phyloP scores from a whole-genome alignment of 805 yeast species.

The Lipomyces yamadae region DNA sequence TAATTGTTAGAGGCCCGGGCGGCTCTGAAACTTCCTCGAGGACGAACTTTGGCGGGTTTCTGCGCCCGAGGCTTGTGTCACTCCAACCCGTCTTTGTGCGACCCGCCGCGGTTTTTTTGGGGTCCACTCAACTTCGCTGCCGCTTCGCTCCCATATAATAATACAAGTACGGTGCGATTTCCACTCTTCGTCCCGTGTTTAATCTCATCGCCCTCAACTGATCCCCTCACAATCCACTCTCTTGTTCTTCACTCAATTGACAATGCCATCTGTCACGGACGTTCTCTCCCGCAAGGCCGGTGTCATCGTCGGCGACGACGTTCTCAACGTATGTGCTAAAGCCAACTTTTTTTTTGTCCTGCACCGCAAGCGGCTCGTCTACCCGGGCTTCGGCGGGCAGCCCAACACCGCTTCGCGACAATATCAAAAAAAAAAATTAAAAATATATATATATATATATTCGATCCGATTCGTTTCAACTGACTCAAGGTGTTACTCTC shows the following conservation, averaged over 20 bases:
- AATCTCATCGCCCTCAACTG: neutral
- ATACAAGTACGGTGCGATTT: neutral
- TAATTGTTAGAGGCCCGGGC: too few species aligned
- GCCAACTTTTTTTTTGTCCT: constrained; percentile 1
- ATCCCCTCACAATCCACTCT: neutral
- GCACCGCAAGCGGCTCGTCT: neutral
- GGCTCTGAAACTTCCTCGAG: too few species aligned
- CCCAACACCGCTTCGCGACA: neutral
- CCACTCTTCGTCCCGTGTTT: neutral
- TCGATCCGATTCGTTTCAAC: neutral
- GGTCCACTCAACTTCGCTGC: neutral
- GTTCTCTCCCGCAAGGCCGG: constrained; percentile 90
- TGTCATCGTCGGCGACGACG: constrained; percentile 99
- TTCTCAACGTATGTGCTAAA: constrained; percentile 50
- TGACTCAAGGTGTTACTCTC: constrained; percentile 1
- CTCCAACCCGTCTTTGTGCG: too few species aligned
- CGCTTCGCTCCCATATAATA: neutral
- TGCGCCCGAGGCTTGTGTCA: neutral
- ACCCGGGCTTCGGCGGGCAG: too few species aligned
- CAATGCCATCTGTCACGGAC: constrained; percentile 55
- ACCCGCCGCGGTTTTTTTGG: neutral
- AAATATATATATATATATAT: too few species aligned
- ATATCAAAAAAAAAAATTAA: too few species aligned
- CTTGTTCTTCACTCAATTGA: neutral
- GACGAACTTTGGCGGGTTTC: neutral